Evolutionary conservation across 441 rosid species (phyloP).

Genomic region (Populus hybrid): DNA sequence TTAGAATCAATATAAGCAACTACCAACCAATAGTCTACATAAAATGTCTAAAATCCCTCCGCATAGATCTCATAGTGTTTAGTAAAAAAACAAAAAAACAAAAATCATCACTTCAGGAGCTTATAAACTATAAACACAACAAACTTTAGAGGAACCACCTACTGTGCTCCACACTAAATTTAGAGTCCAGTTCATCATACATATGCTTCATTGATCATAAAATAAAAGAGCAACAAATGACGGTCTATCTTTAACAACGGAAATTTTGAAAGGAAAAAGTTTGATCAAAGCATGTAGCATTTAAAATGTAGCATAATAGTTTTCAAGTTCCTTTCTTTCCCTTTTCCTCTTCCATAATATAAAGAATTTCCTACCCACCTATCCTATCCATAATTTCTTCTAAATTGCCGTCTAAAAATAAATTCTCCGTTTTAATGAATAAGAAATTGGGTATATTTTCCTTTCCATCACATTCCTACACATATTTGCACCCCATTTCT

Average conservation of each 20-base stretch:
- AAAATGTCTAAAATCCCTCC: slow-evolving; percentile 76
- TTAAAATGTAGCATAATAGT: not conserved
- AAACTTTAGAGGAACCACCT: slow-evolving; percentile 58
- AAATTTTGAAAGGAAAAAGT: not conserved
- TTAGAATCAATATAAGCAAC: not conserved
- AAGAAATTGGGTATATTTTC: too few relatives aligned
- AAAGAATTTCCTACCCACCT: too few relatives aligned
- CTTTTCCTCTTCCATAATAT: not conserved
- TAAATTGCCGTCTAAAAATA: too few relatives aligned
- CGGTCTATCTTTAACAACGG: not conserved
- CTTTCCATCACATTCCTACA: too few relatives aligned
- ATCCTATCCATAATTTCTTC: too few relatives aligned
- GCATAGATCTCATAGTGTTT: slow-evolving; percentile 59
- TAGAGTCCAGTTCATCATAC: not conserved
- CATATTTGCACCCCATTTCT: too few relatives aligned
- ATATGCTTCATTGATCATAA: not conserved
- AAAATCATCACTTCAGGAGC: slow-evolving; percentile 62
- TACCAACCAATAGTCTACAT: not conserved
- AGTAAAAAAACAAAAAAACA: slow-evolving; percentile 82
- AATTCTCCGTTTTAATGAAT: too few relatives aligned
- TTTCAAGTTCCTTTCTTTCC: not conserved
- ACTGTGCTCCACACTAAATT: slow-evolving; percentile 34
- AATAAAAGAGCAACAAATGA: not conserved
- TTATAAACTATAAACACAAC: slow-evolving; percentile 40
- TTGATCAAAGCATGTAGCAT: not conserved